A percentile compares a stretch with the other conserved stretches of the same genome.
phyloP scores from a whole-genome alignment of 2,329 filamentous ascomycete genomes.

The Calonectria naviculata region DNA sequence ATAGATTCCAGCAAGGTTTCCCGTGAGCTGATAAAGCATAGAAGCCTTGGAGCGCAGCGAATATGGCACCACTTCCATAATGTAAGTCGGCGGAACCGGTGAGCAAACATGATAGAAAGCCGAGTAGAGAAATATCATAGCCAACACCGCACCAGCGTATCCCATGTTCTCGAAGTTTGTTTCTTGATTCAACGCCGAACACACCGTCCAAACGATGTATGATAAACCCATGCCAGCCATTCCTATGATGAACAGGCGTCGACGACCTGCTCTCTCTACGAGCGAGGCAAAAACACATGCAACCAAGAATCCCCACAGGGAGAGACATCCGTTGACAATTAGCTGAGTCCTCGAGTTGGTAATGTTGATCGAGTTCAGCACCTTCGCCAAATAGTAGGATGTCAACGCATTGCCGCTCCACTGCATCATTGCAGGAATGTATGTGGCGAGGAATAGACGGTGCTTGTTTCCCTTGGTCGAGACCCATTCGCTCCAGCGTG shows the following conservation, averaged over 20 bases:
- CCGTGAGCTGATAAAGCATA: constrained; percentile 43
- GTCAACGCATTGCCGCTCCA: constrained; percentile 45
- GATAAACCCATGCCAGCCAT: constrained; percentile 48
- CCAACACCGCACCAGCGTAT: constrained; percentile 57
- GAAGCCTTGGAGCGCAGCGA: constrained; percentile 43
- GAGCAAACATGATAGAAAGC: constrained; percentile 47
- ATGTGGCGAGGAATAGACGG: constrained; percentile 43
- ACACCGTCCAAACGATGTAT: constrained; percentile 53
- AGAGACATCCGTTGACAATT: constrained; percentile 42
- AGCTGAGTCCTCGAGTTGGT: constrained; percentile 44
- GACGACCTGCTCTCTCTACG: constrained; percentile 53
- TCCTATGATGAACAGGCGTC: constrained; percentile 52
- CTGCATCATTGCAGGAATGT: constrained; percentile 44
- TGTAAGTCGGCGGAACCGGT: constrained; percentile 56
- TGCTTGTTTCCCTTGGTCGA: constrained; percentile 43
- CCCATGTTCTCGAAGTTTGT: constrained; percentile 34
- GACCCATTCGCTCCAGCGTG: constrained; percentile 32
- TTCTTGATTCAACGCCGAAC: constrained; percentile 48
- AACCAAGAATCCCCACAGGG: constrained; percentile 50
- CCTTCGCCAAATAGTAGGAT: constrained; percentile 52
- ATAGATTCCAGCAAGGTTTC: constrained; percentile 43
- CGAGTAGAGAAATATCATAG: constrained; percentile 42
- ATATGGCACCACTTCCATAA: constrained; percentile 55
- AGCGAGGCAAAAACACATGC: constrained; percentile 49
- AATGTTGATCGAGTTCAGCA: constrained; percentile 53